Percentiles rank a stretch among this genome's conserved stretches.
Conservation (phyloP, 768 basidiomycete genomes). For the Tulasnella sp. region DNA sequence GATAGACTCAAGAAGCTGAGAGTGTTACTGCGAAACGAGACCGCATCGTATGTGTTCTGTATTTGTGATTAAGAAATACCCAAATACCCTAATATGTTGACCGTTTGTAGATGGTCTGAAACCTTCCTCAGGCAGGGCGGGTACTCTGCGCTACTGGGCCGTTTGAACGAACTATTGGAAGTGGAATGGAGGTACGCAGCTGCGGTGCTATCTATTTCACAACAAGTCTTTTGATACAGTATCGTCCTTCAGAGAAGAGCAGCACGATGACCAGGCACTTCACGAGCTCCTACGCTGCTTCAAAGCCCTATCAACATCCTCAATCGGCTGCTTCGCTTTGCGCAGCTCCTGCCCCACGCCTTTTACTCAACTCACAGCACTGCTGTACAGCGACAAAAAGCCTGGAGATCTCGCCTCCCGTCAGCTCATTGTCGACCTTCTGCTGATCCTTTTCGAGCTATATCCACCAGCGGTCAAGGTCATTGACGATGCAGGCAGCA, state of each 20-base stretch:
- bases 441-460: slow-evolving; percentile 79
- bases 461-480: slow-evolving; percentile 47
- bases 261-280: slow-evolving; percentile 90
- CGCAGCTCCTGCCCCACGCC: slow-evolving; percentile 83
- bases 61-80: too few relatives aligned
- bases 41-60: slow-evolving; percentile 49
- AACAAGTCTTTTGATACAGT: slow-evolving; percentile 13
- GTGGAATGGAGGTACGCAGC: slow-evolving; percentile 88
- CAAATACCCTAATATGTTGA: too few relatives aligned
- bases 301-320: slow-evolving; percentile 83
- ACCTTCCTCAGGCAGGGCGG: slow-evolving; percentile 76
- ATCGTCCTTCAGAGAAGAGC: slow-evolving; percentile 71
- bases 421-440: slow-evolving; percentile 80
- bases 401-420: slow-evolving; percentile 87
- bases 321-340: slow-evolving; percentile 80
- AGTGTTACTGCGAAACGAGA: slow-evolving; percentile 78
- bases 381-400: slow-evolving; percentile 95
- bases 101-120: slow-evolving; percentile 70
- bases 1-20: slow-evolving; percentile 80
- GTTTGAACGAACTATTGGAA: slow-evolving; percentile 83
- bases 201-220: neutral
- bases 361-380: slow-evolving; percentile 66
- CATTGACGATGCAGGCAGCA: slow-evolving; percentile 13
- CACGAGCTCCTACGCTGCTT: slow-evolving; percentile 88
- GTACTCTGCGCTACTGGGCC: slow-evolving; percentile 69